Conservation (phyloP, 2,329 filamentous ascomycete genomes). For the Neopestalotiopsis clavispora region DNA sequence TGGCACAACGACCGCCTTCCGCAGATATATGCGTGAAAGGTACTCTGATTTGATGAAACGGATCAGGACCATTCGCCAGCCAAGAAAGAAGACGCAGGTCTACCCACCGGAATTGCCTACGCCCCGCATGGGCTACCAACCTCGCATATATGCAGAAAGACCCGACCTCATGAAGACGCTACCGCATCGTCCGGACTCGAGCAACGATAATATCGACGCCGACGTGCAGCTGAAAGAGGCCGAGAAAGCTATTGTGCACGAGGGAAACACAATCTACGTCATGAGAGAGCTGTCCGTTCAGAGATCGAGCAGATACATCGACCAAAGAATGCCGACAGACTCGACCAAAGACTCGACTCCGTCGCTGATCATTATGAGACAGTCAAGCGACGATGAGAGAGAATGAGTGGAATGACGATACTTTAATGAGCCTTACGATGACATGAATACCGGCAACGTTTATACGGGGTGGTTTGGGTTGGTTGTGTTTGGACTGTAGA, state of each 20-base stretch:
- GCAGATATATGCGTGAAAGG: constrained; percentile 21
- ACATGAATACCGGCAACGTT: neutral
- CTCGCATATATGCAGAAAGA: neutral
- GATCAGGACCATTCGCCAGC: constrained; percentile 18
- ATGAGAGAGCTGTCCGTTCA: constrained; percentile 1
- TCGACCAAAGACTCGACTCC: constrained; percentile 9
- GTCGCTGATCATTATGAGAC: constrained; percentile 9
- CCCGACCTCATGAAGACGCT: constrained; percentile 16
- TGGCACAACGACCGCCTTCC: constrained; percentile 28
- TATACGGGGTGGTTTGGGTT: neutral
- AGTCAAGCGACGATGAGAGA: neutral
- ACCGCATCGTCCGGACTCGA: constrained; percentile 7
- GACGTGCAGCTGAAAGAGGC: neutral
- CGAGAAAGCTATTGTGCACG: neutral
- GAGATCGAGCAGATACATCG: neutral
- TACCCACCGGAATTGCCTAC: neutral
- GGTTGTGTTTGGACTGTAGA: neutral
- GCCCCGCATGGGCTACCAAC: neutral
- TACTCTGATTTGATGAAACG: neutral
- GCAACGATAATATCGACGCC: neutral
- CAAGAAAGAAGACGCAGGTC: neutral
- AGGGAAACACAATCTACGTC: constrained; percentile 1
- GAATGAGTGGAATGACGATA: neutral
- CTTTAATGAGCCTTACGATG: neutral
- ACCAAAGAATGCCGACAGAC: neutral